These are phyloP conservation scores for Chlamydomonas sphaeroides DNA, from an alignment of 139 green algal species.

Conservation along the genomic window DNA sequence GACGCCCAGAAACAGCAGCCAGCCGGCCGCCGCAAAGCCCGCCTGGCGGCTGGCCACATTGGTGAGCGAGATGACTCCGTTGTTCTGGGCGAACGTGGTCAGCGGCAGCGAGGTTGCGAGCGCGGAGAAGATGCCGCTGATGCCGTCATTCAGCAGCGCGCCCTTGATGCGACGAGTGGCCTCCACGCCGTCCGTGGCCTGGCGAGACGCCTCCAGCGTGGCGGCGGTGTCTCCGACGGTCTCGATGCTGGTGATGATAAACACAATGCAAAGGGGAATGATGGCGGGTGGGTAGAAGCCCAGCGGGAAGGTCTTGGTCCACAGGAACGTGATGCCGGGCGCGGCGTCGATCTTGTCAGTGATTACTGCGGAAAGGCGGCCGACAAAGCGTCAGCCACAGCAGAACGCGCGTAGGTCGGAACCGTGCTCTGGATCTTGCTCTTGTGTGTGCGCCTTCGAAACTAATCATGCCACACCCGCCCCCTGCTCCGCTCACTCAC, in stretches of 20 bases:
- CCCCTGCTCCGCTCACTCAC: no score
- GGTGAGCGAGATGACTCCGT: constrained; percentile 83
- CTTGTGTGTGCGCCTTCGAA: no score
- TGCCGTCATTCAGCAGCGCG: constrained; percentile 71
- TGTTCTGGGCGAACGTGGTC: constrained; percentile 84
- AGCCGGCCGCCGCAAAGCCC: constrained; percentile 60
- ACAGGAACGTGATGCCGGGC: no score
- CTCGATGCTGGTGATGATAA: constrained; percentile 67
- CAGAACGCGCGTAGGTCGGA: no score
- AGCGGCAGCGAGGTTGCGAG: constrained; percentile 70
- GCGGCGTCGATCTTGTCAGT: no score
- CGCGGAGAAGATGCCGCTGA: constrained; percentile 67
- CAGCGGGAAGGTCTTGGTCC: no score
- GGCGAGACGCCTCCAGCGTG: constrained; percentile 71
- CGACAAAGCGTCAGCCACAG: no score
- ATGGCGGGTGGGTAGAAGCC: constrained; percentile 62
- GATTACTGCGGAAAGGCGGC: not conserved
- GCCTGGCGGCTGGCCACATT: constrained; percentile 63
- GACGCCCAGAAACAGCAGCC: constrained; percentile 66
- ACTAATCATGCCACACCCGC: no score
- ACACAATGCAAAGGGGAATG: constrained; percentile 51
- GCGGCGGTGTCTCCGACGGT: constrained; percentile 80
- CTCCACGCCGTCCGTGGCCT: constrained; percentile 45
- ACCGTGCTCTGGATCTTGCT: no score
- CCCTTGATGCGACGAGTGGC: constrained; percentile 60